Evolutionary conservation across 176 grass and related monocot species (phyloP).

Genomic region (Musa beccarii): DNA sequence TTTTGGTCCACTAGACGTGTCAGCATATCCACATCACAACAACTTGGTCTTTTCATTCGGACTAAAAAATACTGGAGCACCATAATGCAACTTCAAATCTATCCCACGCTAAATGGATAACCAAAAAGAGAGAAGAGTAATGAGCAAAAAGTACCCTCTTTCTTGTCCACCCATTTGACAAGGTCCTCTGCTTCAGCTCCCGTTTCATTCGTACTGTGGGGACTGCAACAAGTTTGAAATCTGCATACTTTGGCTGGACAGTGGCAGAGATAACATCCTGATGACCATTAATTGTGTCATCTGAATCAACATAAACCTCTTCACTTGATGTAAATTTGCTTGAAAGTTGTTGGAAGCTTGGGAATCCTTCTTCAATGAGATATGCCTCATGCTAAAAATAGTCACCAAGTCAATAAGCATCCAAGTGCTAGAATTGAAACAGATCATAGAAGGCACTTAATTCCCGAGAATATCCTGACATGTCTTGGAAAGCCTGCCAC

Average conservation of each 20-base stretch:
- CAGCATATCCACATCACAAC: too few relatives aligned
- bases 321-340: slow-evolving; percentile 76
- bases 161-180: slow-evolving; percentile 64
- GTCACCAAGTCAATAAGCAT: neutral
- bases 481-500: too few relatives aligned
- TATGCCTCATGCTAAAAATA: slow-evolving; percentile 65
- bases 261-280: slow-evolving; percentile 31
- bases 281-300: slow-evolving; percentile 64
- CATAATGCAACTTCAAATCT: neutral
- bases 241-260: slow-evolving; percentile 36
- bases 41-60: neutral
- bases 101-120: too few relatives aligned
- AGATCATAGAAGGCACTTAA: neutral
- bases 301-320: slow-evolving; percentile 73
- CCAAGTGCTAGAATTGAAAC: neutral
- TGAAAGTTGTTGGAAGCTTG: slow-evolving; percentile 61
- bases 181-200: slow-evolving; percentile 46
- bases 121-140: neutral
- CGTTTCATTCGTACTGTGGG: slow-evolving; percentile 59
- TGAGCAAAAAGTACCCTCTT: slow-evolving; percentile 46
- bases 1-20: too few relatives aligned
- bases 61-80: slow-evolving; percentile 7
- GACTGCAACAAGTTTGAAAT: slow-evolving; percentile 41
- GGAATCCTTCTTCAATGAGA: slow-evolving; percentile 76
- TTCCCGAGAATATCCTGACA: too few relatives aligned